A percentile compares a stretch with the other conserved stretches of the same genome.
These are phyloP conservation scores for Lecanicillium sp. DNA, from an alignment of 2,329 filamentous ascomycete genomes.

Conservation along the genomic window DNA sequence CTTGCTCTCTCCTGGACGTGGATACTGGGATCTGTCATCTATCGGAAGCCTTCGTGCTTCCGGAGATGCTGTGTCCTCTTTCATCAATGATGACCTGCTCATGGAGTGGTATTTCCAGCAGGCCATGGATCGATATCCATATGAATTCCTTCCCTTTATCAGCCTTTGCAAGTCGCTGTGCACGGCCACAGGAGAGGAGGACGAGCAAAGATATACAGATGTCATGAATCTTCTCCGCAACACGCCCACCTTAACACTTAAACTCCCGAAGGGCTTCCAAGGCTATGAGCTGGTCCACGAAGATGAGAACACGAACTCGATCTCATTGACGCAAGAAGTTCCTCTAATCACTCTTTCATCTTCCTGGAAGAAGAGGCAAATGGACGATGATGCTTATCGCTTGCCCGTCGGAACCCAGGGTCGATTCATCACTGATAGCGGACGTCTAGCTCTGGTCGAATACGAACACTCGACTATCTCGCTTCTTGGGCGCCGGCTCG, in stretches of 20 bases:
- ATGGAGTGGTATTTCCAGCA: slow-evolving; percentile 58
- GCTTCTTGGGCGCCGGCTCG: slow-evolving; percentile 70
- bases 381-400: slow-evolving; percentile 48
- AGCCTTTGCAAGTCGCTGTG: slow-evolving; percentile 61
- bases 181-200: slow-evolving; percentile 26
- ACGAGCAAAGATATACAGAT: slow-evolving; percentile 37
- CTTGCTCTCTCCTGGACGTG: slow-evolving; percentile 51
- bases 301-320: slow-evolving; percentile 77
- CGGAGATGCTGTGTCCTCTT: slow-evolving; percentile 29
- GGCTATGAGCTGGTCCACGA: slow-evolving; percentile 75
- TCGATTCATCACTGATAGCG: slow-evolving; percentile 70
- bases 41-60: slow-evolving; percentile 25
- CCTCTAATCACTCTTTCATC: slow-evolving; percentile 52
- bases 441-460: slow-evolving; percentile 69
- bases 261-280: slow-evolving; percentile 64
- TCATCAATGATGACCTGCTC: slow-evolving; percentile 37
- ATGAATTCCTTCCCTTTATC: slow-evolving; percentile 75
- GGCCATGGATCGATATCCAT: slow-evolving; percentile 74
- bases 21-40: slow-evolving; percentile 48
- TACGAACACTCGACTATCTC: slow-evolving; percentile 73
- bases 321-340: slow-evolving; percentile 60
- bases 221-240: slow-evolving; percentile 60
- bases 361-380: slow-evolving; percentile 37
- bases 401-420: slow-evolving; percentile 63
- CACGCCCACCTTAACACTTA: slow-evolving; percentile 70